Evolutionary conservation across 495 filamentous ascomycete genomes (phyloP).

Genomic region (Wilcoxina mikolae): DNA sequence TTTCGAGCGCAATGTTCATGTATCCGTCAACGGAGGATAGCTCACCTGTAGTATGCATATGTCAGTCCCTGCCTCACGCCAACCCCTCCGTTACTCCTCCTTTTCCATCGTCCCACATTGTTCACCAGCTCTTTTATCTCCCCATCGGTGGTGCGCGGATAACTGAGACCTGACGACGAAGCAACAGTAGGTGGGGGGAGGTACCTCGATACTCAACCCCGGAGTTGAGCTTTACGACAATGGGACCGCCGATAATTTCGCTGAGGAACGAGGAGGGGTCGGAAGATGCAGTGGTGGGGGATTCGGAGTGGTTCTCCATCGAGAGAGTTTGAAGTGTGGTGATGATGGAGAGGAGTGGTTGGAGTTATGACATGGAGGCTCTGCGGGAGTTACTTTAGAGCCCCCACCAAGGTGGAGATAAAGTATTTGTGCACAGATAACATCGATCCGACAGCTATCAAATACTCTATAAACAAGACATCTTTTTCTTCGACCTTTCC

Average conservation of each 20-base stretch:
- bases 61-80: not conserved
- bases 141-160: not conserved
- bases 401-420: too few species aligned
- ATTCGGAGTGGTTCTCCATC: not conserved
- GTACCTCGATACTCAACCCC: slow-evolving; percentile 90
- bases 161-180: not conserved
- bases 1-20: slow-evolving; percentile 97
- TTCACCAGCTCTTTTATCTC: not conserved
- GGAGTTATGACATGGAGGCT: too few species aligned
- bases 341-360: too few species aligned
- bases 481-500: too few species aligned
- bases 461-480: too few species aligned
- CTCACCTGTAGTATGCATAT: slow-evolving; percentile 43
- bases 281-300: slow-evolving; percentile 32
- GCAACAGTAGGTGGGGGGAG: not conserved
- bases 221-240: slow-evolving; percentile 90
- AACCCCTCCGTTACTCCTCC: not conserved
- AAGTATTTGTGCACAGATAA: too few species aligned
- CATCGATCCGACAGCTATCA: too few species aligned
- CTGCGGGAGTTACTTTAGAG: too few species aligned
- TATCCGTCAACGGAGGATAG: slow-evolving; percentile 96
- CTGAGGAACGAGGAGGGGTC: slow-evolving; percentile 82
- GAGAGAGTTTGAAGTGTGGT: not conserved
- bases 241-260: slow-evolving; percentile 81
- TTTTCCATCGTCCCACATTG: not conserved